Percentiles rank a stretch among this genome's conserved stretches.
These are phyloP conservation scores for Clohesyomyces aquaticus DNA, from an alignment of 495 filamentous ascomycete species.

Conservation along the genomic window DNA sequence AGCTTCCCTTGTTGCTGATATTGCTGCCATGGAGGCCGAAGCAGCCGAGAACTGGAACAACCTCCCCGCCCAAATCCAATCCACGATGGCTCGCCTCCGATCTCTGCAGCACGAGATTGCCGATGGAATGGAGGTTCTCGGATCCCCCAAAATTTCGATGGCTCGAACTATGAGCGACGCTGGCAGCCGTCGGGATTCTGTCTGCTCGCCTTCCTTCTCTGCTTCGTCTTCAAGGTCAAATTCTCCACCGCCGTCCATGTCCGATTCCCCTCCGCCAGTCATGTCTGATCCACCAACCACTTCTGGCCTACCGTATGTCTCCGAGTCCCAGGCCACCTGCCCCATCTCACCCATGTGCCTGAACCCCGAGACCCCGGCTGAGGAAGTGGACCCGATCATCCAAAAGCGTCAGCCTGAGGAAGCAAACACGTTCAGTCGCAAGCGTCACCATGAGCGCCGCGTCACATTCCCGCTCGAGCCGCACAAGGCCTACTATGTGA, in stretches of 20 bases:
- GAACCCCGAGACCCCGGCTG: conserved; percentile 6
- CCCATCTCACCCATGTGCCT: conserved; percentile 30
- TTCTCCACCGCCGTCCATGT: conserved; percentile 5
- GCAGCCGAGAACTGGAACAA: conserved; percentile 4
- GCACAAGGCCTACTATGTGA: conserved; percentile 32
- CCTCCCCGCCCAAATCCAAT: neutral
- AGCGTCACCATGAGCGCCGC: conserved; percentile 24
- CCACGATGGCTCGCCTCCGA: neutral
- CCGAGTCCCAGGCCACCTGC: neutral
- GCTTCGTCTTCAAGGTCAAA: conserved; percentile 6
- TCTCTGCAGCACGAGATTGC: neutral
- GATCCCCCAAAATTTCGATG: no score
- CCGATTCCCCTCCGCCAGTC: conserved; percentile 13
- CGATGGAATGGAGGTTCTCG: no score
- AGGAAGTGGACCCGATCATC: neutral
- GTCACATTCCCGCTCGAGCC: conserved; percentile 34
- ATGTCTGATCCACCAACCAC: no score
- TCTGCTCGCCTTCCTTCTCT: conserved; percentile 9
- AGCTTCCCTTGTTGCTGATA: neutral
- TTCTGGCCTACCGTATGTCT: no score
- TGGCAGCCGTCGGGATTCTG: conserved; percentile 17
- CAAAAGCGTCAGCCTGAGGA: no score
- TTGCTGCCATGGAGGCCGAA: neutral
- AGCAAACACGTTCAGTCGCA: no score
- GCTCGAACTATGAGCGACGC: conserved; percentile 23